Evolutionary conservation across 176 grass and related monocot genomes (phyloP), one percentile per base, ranked within the genome.

Genomic region (Oryza longistaminata): DNA sequence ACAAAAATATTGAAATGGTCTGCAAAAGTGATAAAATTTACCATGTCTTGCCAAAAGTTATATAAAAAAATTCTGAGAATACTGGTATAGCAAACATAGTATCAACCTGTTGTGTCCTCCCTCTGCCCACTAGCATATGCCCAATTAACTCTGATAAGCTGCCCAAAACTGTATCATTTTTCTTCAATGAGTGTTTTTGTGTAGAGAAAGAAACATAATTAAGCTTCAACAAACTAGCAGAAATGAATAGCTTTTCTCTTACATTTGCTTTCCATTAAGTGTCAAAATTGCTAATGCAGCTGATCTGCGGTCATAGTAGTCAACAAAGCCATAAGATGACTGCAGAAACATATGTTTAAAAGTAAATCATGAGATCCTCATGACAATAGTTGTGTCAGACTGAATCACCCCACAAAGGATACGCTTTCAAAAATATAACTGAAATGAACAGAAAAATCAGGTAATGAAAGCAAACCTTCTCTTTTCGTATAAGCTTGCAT

Each of bases 321-420:
- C 94, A 93, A 96, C 94, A 93, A 96, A 96, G 71, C 94, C 94
- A 91, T 84, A 96, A 21, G 94, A 93, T 50, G 91, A 93, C 94
- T 96, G 89, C 73, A 93, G 29, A 43, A 55, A 34, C 11, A 78
- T 67, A 78, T 64, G 33, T 11, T 24, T 2, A 43, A 68, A 22
- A 75, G 44, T 83, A 64, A 89, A 80, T 82, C 10, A 37, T 76
- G 26, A 22, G 7, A 76, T 75, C 26, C 39, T 82, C 31, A 15
- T 3, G 60, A 73, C 9, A 15, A 10, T 27, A 11, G 25, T 11
- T 42, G 79, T 71, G 12, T 81, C 13, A 62, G 61, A 82, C 14
- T 44, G 25, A 76, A 76, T 61, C 19, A 37, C 66, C 68, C 62
- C 55, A 73, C 52, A 76, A 35, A 21, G 31, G 6, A 14, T 34